phyloP scores from a whole-genome alignment of 352 stramenopile species.

The Pythium rishiriense region DNA sequence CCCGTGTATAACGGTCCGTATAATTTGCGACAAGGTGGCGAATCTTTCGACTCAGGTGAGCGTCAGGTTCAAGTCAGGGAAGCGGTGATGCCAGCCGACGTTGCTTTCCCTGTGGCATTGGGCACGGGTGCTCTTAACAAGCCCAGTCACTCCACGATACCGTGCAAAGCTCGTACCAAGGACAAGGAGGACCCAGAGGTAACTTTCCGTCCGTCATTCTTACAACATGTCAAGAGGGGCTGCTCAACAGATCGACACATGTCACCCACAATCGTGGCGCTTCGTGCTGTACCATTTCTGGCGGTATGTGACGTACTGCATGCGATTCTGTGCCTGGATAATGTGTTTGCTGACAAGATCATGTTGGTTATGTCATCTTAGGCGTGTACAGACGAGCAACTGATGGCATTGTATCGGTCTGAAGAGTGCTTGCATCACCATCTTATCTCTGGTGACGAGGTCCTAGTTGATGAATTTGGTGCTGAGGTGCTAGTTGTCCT shows the following conservation, averaged over 20 bases:
- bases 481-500: not conserved
- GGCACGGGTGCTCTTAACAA: no score
- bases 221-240: not conserved
- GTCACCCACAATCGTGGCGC: not conserved
- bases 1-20: no score
- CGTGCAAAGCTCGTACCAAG: no score
- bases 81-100: no score
- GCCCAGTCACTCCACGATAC: no score
- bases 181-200: not conserved
- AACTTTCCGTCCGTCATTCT: not conserved
- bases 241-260: not conserved
- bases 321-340: not conserved
- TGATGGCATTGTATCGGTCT: not conserved
- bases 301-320: not conserved
- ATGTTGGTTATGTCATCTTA: not conserved
- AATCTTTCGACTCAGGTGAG: no score
- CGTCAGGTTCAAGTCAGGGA: no score
- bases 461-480: not conserved
- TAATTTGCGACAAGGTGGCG: no score
- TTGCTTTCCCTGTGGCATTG: no score
- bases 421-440: not conserved
- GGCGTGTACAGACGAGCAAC: slow-evolving; percentile 1
- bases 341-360: not conserved
- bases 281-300: slow-evolving; percentile 9
- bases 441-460: not conserved